These are phyloP conservation scores for Suhomyces taliae DNA, from an alignment of 1,139 yeast genomes.

Conservation along the genomic window DNA sequence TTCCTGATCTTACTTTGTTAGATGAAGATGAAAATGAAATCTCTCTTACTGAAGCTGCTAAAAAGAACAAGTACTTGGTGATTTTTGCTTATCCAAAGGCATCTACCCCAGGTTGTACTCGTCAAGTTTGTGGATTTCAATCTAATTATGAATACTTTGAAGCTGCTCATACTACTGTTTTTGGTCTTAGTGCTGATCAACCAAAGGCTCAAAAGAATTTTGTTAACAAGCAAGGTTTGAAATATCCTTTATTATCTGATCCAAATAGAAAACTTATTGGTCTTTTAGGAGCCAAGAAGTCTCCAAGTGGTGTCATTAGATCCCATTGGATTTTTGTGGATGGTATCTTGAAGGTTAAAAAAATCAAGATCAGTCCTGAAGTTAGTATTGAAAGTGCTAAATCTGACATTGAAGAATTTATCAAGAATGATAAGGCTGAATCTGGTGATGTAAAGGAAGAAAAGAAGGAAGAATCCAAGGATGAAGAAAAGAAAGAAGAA, in stretches of 20 bases:
- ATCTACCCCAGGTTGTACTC: conserved; percentile 91
- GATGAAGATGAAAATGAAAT: conserved; percentile 71
- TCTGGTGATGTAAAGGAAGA: conserved; percentile 7
- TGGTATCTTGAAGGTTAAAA: conserved; percentile 66
- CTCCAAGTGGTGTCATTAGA: conserved; percentile 74
- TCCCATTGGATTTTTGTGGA: conserved; percentile 88
- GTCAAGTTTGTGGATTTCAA: conserved; percentile 90
- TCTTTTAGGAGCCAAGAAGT: conserved; percentile 78
- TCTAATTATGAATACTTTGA: conserved; percentile 58
- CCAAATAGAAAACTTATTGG: conserved; percentile 69
- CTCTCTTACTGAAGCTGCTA: conserved; percentile 48
- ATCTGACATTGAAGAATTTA: conserved; percentile 46
- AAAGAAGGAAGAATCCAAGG: background rate
- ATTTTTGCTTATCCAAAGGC: conserved; percentile 89
- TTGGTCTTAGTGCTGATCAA: conserved; percentile 73
- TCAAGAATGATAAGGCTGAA: conserved; percentile 6
- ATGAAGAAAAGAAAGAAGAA: background rate
- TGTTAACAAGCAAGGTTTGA: conserved; percentile 67
- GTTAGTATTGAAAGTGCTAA: conserved; percentile 66
- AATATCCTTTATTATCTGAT: conserved; percentile 75
- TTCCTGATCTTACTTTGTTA: conserved; percentile 63
- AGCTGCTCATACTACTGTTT: conserved; percentile 51
- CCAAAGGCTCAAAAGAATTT: conserved; percentile 76
- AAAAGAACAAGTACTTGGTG: conserved; percentile 51
- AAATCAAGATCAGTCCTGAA: conserved; percentile 76